Evolutionary conservation across 768 basidiomycete species (phyloP).

Genomic region (Lyophyllum shimeji): DNA sequence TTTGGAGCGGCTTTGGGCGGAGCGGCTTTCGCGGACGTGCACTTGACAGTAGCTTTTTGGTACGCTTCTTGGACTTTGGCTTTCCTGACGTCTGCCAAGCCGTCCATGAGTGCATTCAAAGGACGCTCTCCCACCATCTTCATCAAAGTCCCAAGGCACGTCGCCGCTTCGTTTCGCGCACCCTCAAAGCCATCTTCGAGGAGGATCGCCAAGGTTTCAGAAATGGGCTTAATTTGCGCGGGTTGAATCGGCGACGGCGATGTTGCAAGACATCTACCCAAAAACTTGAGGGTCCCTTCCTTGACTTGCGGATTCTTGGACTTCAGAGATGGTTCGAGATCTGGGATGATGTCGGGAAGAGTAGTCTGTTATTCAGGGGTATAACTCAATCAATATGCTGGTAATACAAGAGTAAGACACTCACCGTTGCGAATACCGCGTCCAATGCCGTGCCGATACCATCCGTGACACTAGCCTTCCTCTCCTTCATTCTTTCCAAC

Average conservation of each 20-base stretch:
- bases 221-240: conserved; percentile 77
- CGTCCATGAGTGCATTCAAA: conserved; percentile 83
- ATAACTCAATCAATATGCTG: conserved; percentile 8
- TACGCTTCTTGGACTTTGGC: conserved; percentile 92
- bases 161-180: conserved; percentile 88
- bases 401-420: conserved; percentile 24
- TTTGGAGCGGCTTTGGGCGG: conserved; percentile 51
- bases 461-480: conserved; percentile 89
- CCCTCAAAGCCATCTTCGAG: conserved; percentile 90
- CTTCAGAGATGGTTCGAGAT: conserved; percentile 72
- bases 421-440: conserved; percentile 81
- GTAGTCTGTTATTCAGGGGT: conserved; percentile 52
- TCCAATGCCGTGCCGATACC: conserved; percentile 86
- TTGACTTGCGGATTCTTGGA: conserved; percentile 98
- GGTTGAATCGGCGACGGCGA: conserved; percentile 71
- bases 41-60: conserved; percentile 90
- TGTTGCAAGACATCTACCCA: conserved; percentile 72
- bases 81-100: conserved; percentile 83
- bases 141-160: conserved; percentile 86
- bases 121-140: conserved; percentile 96
- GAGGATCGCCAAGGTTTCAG: conserved; percentile 70
- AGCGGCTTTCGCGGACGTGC: conserved; percentile 62
- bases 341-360: conserved; percentile 79
- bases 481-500: conserved; percentile 90
- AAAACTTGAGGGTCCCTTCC: conserved; percentile 86